These are phyloP conservation scores for Dendrobium huoshanense DNA, from an alignment of 106 monocot species.

Conservation along the genomic window DNA sequence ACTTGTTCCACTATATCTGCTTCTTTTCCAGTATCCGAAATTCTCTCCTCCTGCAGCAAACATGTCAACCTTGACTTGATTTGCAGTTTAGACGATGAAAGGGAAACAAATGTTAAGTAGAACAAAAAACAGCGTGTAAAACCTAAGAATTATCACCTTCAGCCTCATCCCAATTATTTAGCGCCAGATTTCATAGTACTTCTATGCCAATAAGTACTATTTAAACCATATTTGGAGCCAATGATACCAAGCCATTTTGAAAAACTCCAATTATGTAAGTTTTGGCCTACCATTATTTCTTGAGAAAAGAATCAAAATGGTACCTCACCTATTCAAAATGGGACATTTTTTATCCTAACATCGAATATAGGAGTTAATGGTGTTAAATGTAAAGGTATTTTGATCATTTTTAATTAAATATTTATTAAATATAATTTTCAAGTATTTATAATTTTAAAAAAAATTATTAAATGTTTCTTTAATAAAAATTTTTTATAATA, in stretches of 20 bases:
- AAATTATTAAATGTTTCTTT: no score
- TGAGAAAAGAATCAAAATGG: not conserved
- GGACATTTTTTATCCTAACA: no score
- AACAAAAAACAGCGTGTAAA: slow-evolving; percentile 3
- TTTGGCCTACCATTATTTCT: not conserved
- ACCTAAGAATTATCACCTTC: not conserved
- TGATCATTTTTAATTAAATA: no score
- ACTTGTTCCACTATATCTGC: slow-evolving; percentile 67
- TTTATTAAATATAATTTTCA: no score
- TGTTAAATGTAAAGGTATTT: no score
- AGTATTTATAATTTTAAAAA: no score
- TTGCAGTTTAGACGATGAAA: not conserved
- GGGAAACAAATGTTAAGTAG: not conserved
- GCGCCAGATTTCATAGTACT: not conserved
- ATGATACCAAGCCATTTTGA: not conserved
- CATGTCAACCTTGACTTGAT: not conserved
- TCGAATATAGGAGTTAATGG: no score
- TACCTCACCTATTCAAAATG: no score
- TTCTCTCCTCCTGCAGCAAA: slow-evolving; percentile 71
- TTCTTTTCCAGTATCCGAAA: slow-evolving; percentile 80
- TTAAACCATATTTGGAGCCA: not conserved
- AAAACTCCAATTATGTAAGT: not conserved
- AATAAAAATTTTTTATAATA: no score
- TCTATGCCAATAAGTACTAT: not conserved
- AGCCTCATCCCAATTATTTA: not conserved